Base-by-base conservation (phyloP, 257 asterid species). In the Primulina huaijiensis region DNA sequence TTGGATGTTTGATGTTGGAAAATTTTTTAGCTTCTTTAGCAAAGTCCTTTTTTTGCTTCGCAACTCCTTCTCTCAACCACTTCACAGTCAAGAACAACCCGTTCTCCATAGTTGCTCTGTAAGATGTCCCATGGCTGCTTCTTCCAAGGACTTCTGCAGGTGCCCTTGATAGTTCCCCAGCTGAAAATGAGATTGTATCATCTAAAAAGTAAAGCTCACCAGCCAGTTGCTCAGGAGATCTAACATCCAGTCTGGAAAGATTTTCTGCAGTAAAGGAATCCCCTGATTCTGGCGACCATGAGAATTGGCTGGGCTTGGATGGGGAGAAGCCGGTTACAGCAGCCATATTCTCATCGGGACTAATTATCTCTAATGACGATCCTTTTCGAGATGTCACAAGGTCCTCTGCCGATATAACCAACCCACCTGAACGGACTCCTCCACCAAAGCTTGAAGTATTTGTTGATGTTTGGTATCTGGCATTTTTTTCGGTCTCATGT, bases 41-140 rank as follows among this genome's bases (percentile, higher is more conserved):
- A 65, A 93, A 93, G 53, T 93, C 99, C 77, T 90, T 93, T 70
- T 96, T 89, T 82, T 89, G 97, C 76, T 93, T 93, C 0, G 99
- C 97, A 29, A 93, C 96, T 35, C 99, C 99, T 82, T 91, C 99
- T 79, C 99, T 86, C 86, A 93, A 71, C 99, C 99, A 93, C 76
- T 93, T 93, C 60, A 93, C 99, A 5, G 97, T 93, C 83, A 93
- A 78, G 82, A 93, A 82, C 80, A 89, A 23, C 20, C 99, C 99
- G 10, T 81, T 89, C 21, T 93, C 96, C 38, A 93, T 74, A 27
- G 96, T 87, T 29, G 99, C 96, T 74, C 86, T 75, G 70, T 93
- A 93, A 19, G 97, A 93, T 1, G 99, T 93, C 60, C 99, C 97
- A 11, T 91, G 99, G 80, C 96, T 93, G 81, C 99, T 93, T 81